Conservation (phyloP, 768 basidiomycete genomes). For the Xerocomus spinulosus region DNA sequence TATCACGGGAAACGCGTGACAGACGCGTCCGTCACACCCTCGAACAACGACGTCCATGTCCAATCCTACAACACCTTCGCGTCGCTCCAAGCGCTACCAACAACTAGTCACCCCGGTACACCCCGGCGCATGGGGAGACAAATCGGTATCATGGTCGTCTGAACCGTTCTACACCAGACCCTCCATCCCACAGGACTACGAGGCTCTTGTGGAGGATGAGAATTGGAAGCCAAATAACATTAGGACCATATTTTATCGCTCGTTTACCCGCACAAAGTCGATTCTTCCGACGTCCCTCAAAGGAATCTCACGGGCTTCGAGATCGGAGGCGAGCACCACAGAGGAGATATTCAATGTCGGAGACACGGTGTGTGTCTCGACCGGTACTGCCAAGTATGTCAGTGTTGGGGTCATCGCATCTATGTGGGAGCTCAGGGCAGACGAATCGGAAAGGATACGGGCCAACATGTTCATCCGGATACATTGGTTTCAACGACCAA, state of each 20-base stretch:
- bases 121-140: constrained; percentile 25
- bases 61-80: constrained; percentile 30
- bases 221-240: constrained; percentile 20
- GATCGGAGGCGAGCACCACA: constrained; percentile 4
- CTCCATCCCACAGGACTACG: constrained; percentile 25
- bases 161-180: constrained; percentile 20
- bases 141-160: constrained; percentile 26
- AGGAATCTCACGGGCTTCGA: constrained; percentile 10
- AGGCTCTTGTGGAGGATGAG: constrained; percentile 25
- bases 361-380: constrained; percentile 61
- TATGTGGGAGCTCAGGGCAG: constrained; percentile 55
- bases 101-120: constrained; percentile 29
- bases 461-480: constrained; percentile 52
- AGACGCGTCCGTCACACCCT: constrained; percentile 14
- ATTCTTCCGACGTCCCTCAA: constrained; percentile 15
- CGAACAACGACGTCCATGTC: constrained; percentile 10
- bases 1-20: constrained; percentile 17
- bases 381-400: constrained; percentile 39
- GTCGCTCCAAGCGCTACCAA: constrained; percentile 36
- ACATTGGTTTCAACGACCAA: constrained; percentile 74
- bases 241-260: constrained; percentile 28
- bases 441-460: constrained; percentile 27
- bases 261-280: constrained; percentile 23
- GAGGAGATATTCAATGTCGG: constrained; percentile 51
- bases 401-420: constrained; percentile 68